Conservation (phyloP, 768 basidiomycete species). For the Russula griseocarnosa region DNA sequence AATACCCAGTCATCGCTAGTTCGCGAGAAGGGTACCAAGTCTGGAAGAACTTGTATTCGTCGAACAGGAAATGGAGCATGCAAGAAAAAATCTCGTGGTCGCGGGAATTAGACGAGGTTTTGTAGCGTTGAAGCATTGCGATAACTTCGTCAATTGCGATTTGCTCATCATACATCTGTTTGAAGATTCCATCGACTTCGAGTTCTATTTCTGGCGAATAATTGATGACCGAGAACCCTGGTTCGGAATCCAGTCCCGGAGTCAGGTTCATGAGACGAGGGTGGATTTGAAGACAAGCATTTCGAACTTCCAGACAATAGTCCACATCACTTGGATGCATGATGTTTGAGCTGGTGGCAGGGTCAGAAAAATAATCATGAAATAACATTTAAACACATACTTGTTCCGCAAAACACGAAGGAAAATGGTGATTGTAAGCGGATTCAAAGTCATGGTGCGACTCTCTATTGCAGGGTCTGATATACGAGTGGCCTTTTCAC, state of each 20-base stretch:
- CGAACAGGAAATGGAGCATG: conserved; percentile 98
- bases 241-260: conserved; percentile 82
- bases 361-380: conserved; percentile 11
- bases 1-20: conserved; percentile 90
- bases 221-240: conserved; percentile 83
- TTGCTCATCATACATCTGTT: conserved; percentile 96
- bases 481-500: conserved; percentile 71
- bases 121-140: conserved; percentile 77
- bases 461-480: conserved; percentile 75
- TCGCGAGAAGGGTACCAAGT: conserved; percentile 92
- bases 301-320: conserved; percentile 87
- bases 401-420: conserved; percentile 82
- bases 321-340: conserved; percentile 78
- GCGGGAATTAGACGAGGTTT: conserved; percentile 72
- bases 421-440: conserved; percentile 87
- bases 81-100: conserved; percentile 99
- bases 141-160: conserved; percentile 95
- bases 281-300: conserved; percentile 88
- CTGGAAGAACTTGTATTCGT: conserved; percentile 99
- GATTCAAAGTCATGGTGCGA: conserved; percentile 82
- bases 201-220: conserved; percentile 87
- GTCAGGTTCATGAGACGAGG: conserved; percentile 93
- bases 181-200: conserved; percentile 94
- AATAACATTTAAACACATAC: conserved; percentile 43
- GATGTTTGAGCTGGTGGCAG: conserved; percentile 54